These are phyloP conservation scores for Globisporangium acanthophoron DNA, from an alignment of 352 stramenopile species.

Conservation along the genomic window DNA sequence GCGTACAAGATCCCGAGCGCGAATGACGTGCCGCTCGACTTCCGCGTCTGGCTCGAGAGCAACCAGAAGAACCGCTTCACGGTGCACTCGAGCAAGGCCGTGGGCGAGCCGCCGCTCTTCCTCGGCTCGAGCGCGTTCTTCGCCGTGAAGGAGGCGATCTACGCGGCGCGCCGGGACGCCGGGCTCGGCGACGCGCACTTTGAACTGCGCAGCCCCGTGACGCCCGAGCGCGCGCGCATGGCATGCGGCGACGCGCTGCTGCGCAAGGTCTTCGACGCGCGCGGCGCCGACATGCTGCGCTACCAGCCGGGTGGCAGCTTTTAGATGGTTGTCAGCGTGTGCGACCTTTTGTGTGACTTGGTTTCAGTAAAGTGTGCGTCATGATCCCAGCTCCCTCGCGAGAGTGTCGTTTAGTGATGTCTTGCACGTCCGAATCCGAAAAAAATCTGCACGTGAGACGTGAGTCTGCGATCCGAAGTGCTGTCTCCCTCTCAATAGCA, in stretches of 20 bases:
- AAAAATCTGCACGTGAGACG: background rate
- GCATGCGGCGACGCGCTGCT: slow-evolving; percentile 64
- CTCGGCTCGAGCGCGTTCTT: slow-evolving; percentile 93
- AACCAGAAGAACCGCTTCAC: slow-evolving; percentile 92
- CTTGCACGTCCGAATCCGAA: background rate
- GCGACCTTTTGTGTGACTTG: background rate
- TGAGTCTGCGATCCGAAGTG: background rate
- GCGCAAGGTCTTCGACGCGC: slow-evolving; percentile 61
- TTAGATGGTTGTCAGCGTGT: slow-evolving; percentile 10
- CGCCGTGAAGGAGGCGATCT: slow-evolving; percentile 94
- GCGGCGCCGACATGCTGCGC: slow-evolving; percentile 46
- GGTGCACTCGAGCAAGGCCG: slow-evolving; percentile 94
- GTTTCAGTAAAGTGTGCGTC: background rate
- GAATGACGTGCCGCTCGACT: slow-evolving; percentile 93
- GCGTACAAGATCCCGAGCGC: slow-evolving; percentile 97
- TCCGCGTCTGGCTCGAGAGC: slow-evolving; percentile 93
- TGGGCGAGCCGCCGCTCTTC: slow-evolving; percentile 96
- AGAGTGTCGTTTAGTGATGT: background rate
- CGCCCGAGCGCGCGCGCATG: slow-evolving; percentile 80
- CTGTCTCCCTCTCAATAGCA: too few relatives aligned
- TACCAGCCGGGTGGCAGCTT: slow-evolving; percentile 69
- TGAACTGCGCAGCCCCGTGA: slow-evolving; percentile 72
- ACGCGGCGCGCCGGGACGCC: slow-evolving; percentile 66
- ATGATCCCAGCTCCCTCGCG: background rate
- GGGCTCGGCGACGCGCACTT: slow-evolving; percentile 54